These are phyloP conservation scores for Euphorbia pulcherrima DNA, from an alignment of 345 rosid species.

Conservation along the genomic window DNA sequence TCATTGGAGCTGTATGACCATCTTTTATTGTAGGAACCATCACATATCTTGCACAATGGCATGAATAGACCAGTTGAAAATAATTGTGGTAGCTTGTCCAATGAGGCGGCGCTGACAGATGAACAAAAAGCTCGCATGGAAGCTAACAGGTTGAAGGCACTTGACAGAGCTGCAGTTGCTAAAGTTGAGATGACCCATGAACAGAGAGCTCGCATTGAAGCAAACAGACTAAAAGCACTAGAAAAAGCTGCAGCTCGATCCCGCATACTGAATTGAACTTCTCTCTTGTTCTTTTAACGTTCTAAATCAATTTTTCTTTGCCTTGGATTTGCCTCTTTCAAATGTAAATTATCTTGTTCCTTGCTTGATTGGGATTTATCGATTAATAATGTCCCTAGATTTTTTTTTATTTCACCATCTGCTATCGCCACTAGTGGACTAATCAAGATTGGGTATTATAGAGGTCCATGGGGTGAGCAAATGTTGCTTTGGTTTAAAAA, in stretches of 20 bases:
- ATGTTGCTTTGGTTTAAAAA: no score
- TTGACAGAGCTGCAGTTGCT: slow-evolving; percentile 50
- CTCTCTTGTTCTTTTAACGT: background rate
- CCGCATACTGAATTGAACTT: slow-evolving; percentile 3
- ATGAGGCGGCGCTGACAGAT: slow-evolving; percentile 45
- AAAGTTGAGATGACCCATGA: slow-evolving; percentile 51
- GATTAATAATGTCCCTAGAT: no score
- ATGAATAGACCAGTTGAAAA: slow-evolving; percentile 19
- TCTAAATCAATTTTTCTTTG: background rate
- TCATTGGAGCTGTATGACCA: background rate
- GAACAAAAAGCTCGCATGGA: slow-evolving; percentile 76
- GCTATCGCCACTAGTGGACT: no score
- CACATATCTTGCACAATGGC: slow-evolving; percentile 6
- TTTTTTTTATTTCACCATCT: no score
- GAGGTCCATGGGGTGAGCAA: no score
- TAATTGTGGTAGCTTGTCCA: slow-evolving; percentile 17
- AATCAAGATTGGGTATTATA: no score
- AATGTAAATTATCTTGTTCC: no score
- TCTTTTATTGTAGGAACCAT: slow-evolving; percentile 25
- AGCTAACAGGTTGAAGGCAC: slow-evolving; percentile 69
- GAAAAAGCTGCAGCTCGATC: slow-evolving; percentile 65
- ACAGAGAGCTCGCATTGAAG: slow-evolving; percentile 75
- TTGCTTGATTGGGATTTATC: no score
- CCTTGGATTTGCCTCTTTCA: no score
- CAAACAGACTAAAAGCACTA: slow-evolving; percentile 68